Evolutionary conservation across 2,329 filamentous ascomycete species (phyloP), one percentile per base, ranked within the genome.

Genomic region (Aspergillus fructus): DNA sequence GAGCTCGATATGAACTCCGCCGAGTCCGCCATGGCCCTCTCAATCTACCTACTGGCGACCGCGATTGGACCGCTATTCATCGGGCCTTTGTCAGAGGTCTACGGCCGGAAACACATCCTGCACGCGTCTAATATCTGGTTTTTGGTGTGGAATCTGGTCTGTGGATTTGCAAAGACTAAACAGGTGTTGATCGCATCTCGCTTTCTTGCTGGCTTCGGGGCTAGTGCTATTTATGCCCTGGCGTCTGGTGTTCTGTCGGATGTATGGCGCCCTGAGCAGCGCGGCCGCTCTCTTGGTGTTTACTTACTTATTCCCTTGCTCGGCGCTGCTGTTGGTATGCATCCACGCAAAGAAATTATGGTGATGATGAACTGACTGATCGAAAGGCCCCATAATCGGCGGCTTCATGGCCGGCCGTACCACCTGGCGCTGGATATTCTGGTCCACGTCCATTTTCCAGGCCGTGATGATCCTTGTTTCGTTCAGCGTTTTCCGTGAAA

Each of bases 371-470:
- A 30, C 9, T 30, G 9, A 30, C 27, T 4, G 27, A 4, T 30
- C 1, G 27, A 11, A 11, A 21, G 86, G 85, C 0, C 86, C 86
- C 1, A 83, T 88, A 2, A 79, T 81, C 1, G 85, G 85, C 17
- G 85, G 82, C 1, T 88, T 85, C 66, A 82, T 88, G 30, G 78
- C 83, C 1, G 73, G 84, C 24, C 49, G 49, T 17, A 50, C 56
- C 34, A 55, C 51, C 9, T 59, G 56, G 56, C 60, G 64, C 2
- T 67, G 63, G 65, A 64, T 62, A 39, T 66, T 66, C 41, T 88
- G 81, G 71, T 79, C 83, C 0, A 86, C 84, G 0, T 82, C 83
- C 1, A 85, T 89, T 56, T 78, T 78, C 59, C 83, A 83, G 53
- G 83, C 78, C 11, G 59, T 83, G 21, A 81, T 89, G 53, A 84